Conservation (phyloP, 2,329 filamentous ascomycete species). For the Alternaria longipes region DNA sequence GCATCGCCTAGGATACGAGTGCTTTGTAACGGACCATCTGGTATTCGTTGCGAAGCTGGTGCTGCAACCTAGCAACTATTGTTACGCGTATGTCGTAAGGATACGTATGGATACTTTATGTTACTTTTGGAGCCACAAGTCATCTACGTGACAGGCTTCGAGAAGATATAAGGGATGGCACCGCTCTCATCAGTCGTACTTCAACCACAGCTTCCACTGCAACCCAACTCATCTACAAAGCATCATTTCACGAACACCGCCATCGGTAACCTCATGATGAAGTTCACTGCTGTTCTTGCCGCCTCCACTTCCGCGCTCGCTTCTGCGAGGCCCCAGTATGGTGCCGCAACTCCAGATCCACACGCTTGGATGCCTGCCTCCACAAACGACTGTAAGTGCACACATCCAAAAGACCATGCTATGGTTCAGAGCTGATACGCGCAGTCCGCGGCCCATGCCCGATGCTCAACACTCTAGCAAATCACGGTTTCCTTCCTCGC, state of each 20-base stretch:
- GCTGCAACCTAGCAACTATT: background rate
- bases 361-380: constrained; percentile 31
- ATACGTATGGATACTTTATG: background rate
- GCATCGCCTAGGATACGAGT: background rate
- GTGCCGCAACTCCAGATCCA: constrained; percentile 6
- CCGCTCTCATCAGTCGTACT: background rate
- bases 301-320: constrained; percentile 11
- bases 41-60: background rate
- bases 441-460: constrained; percentile 45
- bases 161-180: background rate
- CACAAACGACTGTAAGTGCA: constrained; percentile 23
- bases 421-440: background rate
- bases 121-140: background rate
- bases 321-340: constrained; percentile 18
- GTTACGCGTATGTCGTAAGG: background rate
- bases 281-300: constrained; percentile 1
- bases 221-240: background rate
- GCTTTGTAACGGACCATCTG: background rate
- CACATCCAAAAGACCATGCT: background rate
- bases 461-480: constrained; percentile 48
- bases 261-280: background rate
- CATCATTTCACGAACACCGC: too few relatives aligned
- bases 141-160: background rate
- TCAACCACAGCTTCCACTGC: background rate
- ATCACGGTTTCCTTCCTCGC: constrained; percentile 47